Evolutionary conservation across 768 basidiomycete species (phyloP), one percentile per base, ranked within the genome.

Genomic region (Pleurotus salmoneostramineus): DNA sequence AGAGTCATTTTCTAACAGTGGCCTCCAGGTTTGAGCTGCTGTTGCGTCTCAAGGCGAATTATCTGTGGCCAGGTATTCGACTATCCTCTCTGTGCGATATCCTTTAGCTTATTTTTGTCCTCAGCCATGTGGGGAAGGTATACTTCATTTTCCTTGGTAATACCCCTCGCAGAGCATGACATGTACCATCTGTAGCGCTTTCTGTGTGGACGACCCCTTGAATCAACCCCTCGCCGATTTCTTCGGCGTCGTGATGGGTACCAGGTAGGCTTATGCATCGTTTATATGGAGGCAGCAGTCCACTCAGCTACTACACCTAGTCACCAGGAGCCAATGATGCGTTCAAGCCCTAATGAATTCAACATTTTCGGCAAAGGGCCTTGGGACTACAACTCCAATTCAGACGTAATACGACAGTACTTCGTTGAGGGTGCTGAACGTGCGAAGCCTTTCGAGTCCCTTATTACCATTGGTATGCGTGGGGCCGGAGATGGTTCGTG

Each of bases 301-400:
- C 35, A 31, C 35, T 35, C 51, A 8, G 21, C 45, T 47, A 21
- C 6, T 35, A 3, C 21, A 27, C 21, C 11, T 36, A 82, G 82
- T 68, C 85, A 88, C 65, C 82, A 89, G 67, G 88, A 90, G 64
- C 88, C 88, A 6, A 88, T 89, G 84, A 82, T 84, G 76, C 81
- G 87, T 17, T 84, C 85, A 35, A 84, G 83, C 2, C 87, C 88
- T 3, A 77, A 80, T 59, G 86, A 89, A 65, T 90, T 85, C 77
- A 74, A 69, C 58, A 66, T 81, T 8, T 81, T 83, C 58, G 84
- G 81, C 2, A 65, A 65, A 6, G 87, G 88, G 1, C 62, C 72
- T 0, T 91, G 87, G 87, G 82, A 89, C 65, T 88, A 84, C 64
- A 75, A 69, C 37, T 72, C 69, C 11, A 89, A 88, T 65, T 63